Conservation (phyloP, 2,329 filamentous ascomycete species). For the Sphaerulina vaccinii region DNA sequence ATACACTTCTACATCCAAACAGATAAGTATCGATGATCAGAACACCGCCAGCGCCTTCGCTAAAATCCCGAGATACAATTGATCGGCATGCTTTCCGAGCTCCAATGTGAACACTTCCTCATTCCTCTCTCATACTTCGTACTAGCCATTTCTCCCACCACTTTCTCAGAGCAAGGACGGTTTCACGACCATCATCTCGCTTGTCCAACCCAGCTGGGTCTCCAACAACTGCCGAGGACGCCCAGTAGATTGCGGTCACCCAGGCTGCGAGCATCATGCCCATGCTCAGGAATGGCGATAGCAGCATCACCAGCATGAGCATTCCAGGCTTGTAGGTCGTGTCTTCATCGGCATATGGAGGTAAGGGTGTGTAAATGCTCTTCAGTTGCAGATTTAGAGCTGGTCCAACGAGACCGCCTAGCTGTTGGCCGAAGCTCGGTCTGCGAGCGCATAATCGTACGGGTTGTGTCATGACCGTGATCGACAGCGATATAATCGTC, state of each 20-base stretch:
- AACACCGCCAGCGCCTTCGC: slow-evolving; percentile 6
- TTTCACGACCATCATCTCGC: slow-evolving; percentile 60
- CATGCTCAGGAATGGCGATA: slow-evolving; percentile 57
- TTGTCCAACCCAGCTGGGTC: slow-evolving; percentile 59
- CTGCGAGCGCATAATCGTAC: slow-evolving; percentile 54
- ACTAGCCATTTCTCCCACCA: slow-evolving; percentile 62
- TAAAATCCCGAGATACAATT: slow-evolving; percentile 1
- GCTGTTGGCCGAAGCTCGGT: slow-evolving; percentile 49
- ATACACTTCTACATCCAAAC: slow-evolving; percentile 6
- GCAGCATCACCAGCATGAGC: slow-evolving; percentile 54
- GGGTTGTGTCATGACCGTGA: slow-evolving; percentile 53
- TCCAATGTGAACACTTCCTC: slow-evolving; percentile 2
- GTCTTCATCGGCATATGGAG: slow-evolving; percentile 36
- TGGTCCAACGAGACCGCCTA: slow-evolving; percentile 54
- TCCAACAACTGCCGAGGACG: slow-evolving; percentile 52
- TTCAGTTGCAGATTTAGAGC: slow-evolving; percentile 53
- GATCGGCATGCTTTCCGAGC: background rate
- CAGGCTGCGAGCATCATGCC: slow-evolving; percentile 58
- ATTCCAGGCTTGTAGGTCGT: slow-evolving; percentile 42
- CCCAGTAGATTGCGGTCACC: slow-evolving; percentile 62
- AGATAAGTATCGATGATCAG: slow-evolving; percentile 4
- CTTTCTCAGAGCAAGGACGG: slow-evolving; percentile 56
- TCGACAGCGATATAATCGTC: slow-evolving; percentile 52
- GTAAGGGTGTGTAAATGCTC: slow-evolving; percentile 46
- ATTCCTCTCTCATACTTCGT: slow-evolving; percentile 29